Percentiles rank a stretch among this genome's conserved stretches.
These are phyloP conservation scores for Saccharomyces hybrid DNA, from an alignment of 1,139 yeast genomes.

Conservation along the genomic window DNA sequence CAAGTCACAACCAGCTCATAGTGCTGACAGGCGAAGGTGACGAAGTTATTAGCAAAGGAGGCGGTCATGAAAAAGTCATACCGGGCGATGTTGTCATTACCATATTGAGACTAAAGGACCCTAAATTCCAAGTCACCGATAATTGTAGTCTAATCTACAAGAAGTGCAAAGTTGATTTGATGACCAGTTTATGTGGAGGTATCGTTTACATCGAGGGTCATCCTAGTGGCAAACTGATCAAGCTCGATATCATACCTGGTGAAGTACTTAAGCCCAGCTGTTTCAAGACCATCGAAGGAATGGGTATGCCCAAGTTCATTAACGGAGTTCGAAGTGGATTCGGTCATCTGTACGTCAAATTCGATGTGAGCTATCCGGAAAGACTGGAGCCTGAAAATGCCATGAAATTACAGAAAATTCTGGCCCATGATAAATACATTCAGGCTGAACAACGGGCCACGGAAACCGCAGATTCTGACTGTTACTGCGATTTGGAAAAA, in stretches of 20 bases:
- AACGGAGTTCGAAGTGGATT: constrained; percentile 3
- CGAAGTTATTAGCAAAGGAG: constrained; percentile 41
- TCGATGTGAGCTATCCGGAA: constrained; percentile 21
- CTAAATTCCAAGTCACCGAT: constrained; percentile 14
- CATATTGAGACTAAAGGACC: constrained; percentile 26
- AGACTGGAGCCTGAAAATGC: constrained; percentile 19
- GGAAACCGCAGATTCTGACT: neutral
- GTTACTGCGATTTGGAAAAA: neutral
- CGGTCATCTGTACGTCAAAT: constrained; percentile 25
- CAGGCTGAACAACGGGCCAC: neutral
- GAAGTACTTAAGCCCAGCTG: constrained; percentile 20
- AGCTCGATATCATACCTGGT: constrained; percentile 24
- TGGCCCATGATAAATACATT: constrained; percentile 16
- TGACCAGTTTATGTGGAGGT: constrained; percentile 29
- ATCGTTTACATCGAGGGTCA: constrained; percentile 22
- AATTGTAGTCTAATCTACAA: constrained; percentile 16
- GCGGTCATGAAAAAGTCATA: constrained; percentile 30
- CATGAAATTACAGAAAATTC: constrained; percentile 11
- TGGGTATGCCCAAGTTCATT: constrained; percentile 27
- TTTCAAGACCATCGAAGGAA: constrained; percentile 21
- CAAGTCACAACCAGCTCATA: constrained; percentile 43
- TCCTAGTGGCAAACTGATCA: constrained; percentile 23
- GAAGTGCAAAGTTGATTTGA: constrained; percentile 19
- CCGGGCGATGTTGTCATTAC: constrained; percentile 63
- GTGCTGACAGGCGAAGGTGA: constrained; percentile 54